These are phyloP conservation scores for Miscanthus lutarioriparius DNA, from an alignment of 176 grass and related monocot genomes.

Conservation along the genomic window DNA sequence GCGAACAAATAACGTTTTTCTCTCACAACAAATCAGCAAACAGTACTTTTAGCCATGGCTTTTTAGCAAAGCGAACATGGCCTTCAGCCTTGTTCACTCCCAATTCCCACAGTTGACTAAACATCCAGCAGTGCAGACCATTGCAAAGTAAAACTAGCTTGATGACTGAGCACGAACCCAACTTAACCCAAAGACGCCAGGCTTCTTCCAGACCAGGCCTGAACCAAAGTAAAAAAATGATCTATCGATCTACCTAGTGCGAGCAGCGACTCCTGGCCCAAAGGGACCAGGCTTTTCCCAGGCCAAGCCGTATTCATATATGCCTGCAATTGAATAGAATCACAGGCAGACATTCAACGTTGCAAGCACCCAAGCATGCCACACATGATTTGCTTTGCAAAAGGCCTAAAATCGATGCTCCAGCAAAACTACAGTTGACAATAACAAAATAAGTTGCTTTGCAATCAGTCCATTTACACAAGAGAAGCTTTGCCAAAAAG, in stretches of 20 bases:
- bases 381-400: constrained; percentile 29
- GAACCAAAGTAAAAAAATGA: not conserved
- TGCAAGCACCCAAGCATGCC: constrained; percentile 37
- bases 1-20: too few species aligned
- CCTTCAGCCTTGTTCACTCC: not conserved
- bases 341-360: constrained; percentile 34
- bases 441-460: constrained; percentile 9
- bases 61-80: too few species aligned
- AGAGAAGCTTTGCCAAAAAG: not conserved
- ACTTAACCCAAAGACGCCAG: not conserved
- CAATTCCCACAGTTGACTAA: not conserved
- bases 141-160: not conserved
- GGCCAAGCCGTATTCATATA: not conserved
- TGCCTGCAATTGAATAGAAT: not conserved
- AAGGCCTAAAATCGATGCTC: constrained; percentile 37
- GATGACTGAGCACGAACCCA: not conserved
- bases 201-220: not conserved
- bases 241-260: not conserved
- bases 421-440: not conserved
- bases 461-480: constrained; percentile 1
- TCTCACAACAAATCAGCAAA: too few species aligned
- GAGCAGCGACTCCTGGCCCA: not conserved
- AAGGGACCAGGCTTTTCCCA: not conserved
- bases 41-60: too few species aligned
- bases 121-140: not conserved